Base-by-base conservation (phyloP, 352 stramenopile genomes). In the Globisporangium spiculum region DNA sequence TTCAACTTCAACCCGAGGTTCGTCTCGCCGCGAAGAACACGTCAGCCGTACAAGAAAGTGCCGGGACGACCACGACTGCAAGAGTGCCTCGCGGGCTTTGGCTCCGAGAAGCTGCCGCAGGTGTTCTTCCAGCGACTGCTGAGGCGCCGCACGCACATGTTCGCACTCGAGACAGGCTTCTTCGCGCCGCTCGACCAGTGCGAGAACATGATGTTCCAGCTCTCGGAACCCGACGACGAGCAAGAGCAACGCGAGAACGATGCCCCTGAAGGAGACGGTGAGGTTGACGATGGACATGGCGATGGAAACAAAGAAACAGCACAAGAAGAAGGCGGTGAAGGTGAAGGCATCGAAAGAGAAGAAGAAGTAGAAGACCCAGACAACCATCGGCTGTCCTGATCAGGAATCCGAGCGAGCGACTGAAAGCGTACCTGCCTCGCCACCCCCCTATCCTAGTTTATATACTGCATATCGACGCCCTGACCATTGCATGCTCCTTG, bases 21-120 rank as follows among this genome's bases (percentile, higher is more conserved):
- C 24, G 52, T 67, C 8, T 53, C 48, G 22, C 62, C 62, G 10
- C 36, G 62, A 30, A 56, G 52, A 20, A 27, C 34, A 18, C 52
- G 62, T 4, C 24, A 53, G 62, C 52, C 50, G 50, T 60, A 57
- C 50, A 67, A 62, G 52, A 67, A 61, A 12, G 36, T 67, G 7
- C 46, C 52, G 12, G 53, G 60, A 9, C 50, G 62, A 8, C 62
- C 62, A 7, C 38, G 60, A 9, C 18, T 68, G 16, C 75, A 75
- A 56, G 78, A 86, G 69, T 86, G 78, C 44, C 72, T 86, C 57
- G 66, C 75, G 10, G 78, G 75, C 12, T 67, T 78, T 46, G 78
- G 76, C 41, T 66, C 76, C 5, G 78, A 73, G 24, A 62, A 69
- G 32, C 57, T 86, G 22, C 74, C 75, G 0, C 55, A 64, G 5